phyloP scores from a whole-genome alignment of 2,329 filamentous ascomycete species.

The Neopestalotiopsis sp. region DNA sequence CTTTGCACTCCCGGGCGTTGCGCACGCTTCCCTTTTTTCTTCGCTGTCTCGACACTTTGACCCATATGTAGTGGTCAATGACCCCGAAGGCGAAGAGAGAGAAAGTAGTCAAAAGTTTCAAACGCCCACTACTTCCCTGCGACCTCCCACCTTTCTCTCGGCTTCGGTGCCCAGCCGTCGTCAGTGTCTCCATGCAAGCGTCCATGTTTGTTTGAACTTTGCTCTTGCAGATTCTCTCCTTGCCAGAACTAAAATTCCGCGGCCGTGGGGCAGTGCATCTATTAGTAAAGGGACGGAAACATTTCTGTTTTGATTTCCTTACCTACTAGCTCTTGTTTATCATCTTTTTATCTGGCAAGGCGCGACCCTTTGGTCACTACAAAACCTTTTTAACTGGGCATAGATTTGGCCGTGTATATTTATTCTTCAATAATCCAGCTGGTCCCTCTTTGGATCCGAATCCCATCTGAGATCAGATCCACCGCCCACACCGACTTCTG shows the following conservation, averaged over 20 bases:
- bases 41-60: background rate
- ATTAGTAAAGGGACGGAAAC: background rate
- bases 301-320: background rate
- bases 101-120: background rate
- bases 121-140: background rate
- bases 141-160: background rate
- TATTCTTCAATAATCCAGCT: background rate
- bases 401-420: background rate
- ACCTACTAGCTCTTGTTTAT: background rate
- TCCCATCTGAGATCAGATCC: background rate
- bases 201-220: background rate
- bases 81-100: background rate
- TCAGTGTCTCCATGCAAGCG: background rate
- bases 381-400: background rate
- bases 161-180: background rate
- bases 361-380: background rate
- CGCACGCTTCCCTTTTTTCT: background rate
- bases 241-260: background rate
- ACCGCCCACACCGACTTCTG: background rate
- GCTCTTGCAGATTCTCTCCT: background rate
- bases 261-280: slow-evolving; percentile 2
- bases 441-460: background rate
- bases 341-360: background rate
- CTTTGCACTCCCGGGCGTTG: background rate
- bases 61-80: background rate